A percentile compares a stretch with the other conserved stretches of the same genome.
Evolutionary conservation across 305 asterid genomes (phyloP).

Genomic region (Fraxinus albicans): DNA sequence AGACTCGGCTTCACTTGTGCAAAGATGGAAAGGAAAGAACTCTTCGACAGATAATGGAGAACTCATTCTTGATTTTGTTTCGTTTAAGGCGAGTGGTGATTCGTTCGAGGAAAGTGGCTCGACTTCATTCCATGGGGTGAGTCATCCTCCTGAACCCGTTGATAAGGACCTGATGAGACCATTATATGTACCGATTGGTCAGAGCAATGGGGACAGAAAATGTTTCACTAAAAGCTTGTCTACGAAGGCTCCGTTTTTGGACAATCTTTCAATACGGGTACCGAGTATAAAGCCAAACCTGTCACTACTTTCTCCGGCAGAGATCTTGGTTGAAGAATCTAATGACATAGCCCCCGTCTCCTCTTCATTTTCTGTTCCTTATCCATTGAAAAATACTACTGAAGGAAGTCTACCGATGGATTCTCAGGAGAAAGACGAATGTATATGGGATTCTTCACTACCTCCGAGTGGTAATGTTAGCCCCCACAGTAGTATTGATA

Average conservation of each 20-base stretch:
- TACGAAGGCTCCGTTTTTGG: conserved; percentile 59
- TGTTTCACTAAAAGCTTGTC: conserved; percentile 52
- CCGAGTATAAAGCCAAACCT: conserved; percentile 53
- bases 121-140: conserved; percentile 87
- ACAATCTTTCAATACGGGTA: conserved; percentile 62
- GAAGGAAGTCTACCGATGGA: conserved; percentile 56
- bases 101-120: conserved; percentile 72
- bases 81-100: conserved; percentile 51
- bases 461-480: conserved; percentile 96
- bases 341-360: conserved; percentile 39
- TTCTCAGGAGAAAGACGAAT: conserved; percentile 76
- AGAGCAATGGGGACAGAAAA: conserved; percentile 47
- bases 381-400: conserved; percentile 51
- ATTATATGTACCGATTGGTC: conserved; percentile 66
- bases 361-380: conserved; percentile 51
- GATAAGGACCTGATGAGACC: conserved; percentile 81
- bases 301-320: conserved; percentile 47
- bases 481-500: conserved; percentile 89
- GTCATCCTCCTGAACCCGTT: conserved; percentile 90
- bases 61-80: conserved; percentile 50
- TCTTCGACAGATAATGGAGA: conserved; percentile 59
- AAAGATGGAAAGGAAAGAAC: conserved; percentile 65
- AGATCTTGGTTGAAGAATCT: conserved; percentile 60
- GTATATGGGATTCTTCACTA: conserved; percentile 87
- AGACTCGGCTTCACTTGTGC: conserved; percentile 32